phyloP scores from a whole-genome alignment of 306 rosid genomes.

The Rubus idaeus region DNA sequence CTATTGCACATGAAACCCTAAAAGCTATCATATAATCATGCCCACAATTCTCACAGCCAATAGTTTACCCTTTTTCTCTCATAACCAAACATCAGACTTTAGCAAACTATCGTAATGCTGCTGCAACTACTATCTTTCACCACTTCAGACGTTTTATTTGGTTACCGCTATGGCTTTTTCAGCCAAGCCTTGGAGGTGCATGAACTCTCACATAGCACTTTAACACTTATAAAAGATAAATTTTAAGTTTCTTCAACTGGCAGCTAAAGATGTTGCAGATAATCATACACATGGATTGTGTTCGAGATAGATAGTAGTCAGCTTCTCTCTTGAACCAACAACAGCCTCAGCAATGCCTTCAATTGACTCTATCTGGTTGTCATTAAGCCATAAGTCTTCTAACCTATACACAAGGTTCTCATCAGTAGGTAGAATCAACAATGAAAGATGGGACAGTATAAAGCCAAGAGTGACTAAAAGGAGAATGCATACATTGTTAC shows the following conservation, averaged over 20 bases:
- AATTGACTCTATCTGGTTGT: slow-evolving; percentile 75
- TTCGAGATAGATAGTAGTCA: slow-evolving; percentile 78
- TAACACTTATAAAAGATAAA: neutral
- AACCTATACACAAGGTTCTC: slow-evolving; percentile 48
- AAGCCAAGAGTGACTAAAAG: neutral
- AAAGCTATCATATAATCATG: neutral
- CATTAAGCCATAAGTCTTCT: slow-evolving; percentile 96
- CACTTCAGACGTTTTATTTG: neutral
- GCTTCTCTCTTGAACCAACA: slow-evolving; percentile 79
- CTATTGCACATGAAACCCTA: neutral
- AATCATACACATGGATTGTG: slow-evolving; percentile 88
- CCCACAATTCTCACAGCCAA: neutral
- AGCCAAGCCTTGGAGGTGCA: neutral
- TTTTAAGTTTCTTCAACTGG: slow-evolving; percentile 3
- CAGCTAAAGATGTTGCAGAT: slow-evolving; percentile 8
- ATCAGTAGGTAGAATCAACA: slow-evolving; percentile 22
- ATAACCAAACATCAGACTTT: neutral
- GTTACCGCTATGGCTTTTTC: neutral
- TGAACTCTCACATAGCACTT: neutral
- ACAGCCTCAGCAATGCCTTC: slow-evolving; percentile 69
- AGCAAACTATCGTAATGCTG: neutral
- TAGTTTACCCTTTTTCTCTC: neutral
- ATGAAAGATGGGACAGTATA: slow-evolving; percentile 11
- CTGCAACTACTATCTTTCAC: neutral
- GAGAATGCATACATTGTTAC: slow-evolving; percentile 54